Evolutionary conservation across 108 stramenopile species (phyloP).

Genomic region (Thalassiosira profunda): DNA sequence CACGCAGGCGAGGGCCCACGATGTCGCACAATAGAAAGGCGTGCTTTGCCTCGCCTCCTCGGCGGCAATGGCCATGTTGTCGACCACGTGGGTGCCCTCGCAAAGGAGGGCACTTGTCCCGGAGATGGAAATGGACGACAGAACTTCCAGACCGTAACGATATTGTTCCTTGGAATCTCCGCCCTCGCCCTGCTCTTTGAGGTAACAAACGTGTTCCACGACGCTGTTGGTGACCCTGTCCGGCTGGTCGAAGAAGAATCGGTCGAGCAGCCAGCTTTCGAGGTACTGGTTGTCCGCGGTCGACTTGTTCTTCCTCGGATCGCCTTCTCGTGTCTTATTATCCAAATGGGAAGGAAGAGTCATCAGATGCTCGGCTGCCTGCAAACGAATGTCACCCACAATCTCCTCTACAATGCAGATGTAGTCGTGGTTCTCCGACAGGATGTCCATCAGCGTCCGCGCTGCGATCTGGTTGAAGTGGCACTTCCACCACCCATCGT

Average conservation of each 20-base stretch:
- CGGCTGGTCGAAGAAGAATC: conserved; percentile 51
- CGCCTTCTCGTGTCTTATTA: conserved; percentile 12
- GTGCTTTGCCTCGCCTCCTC: conserved; percentile 18
- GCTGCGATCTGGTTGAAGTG: conserved; percentile 71
- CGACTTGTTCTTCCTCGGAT: background rate
- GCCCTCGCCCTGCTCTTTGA: conserved; percentile 23
- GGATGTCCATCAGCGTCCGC: conserved; percentile 53
- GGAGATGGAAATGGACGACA: conserved; percentile 18
- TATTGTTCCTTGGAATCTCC: conserved; percentile 19
- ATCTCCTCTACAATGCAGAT: conserved; percentile 24
- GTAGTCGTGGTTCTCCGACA: conserved; percentile 33
- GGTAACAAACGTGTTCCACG: conserved; percentile 41
- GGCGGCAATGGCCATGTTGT: conserved; percentile 32
- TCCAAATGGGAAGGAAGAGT: conserved; percentile 36
- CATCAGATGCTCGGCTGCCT: conserved; percentile 57
- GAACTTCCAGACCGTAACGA: conserved; percentile 43
- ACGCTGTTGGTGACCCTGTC: conserved; percentile 33
- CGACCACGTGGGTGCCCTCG: conserved; percentile 27
- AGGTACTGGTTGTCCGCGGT: conserved; percentile 35
- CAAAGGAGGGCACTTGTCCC: conserved; percentile 31
- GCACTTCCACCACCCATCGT: conserved; percentile 67
- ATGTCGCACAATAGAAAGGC: conserved; percentile 43
- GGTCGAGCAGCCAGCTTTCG: conserved; percentile 48
- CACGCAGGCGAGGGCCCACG: conserved; percentile 44
- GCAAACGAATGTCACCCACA: conserved; percentile 34